Evolutionary conservation across 1,284 basidiomycete species (phyloP).

Genomic region (Vanrija humicola): DNA sequence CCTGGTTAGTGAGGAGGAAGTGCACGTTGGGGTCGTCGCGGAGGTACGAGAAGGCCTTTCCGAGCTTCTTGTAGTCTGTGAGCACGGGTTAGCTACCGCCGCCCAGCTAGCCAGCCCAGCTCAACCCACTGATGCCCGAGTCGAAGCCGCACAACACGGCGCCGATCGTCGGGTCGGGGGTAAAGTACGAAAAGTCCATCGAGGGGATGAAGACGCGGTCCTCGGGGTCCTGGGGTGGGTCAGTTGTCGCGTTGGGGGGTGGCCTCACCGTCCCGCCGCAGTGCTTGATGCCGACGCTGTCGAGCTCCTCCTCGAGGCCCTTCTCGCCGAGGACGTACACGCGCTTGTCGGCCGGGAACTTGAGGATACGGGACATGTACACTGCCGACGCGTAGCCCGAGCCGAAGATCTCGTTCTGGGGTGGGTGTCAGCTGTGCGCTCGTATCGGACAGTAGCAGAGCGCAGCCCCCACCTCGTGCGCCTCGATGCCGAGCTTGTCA

Average conservation of each 20-base stretch:
- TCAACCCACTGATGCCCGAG: conserved; percentile 41
- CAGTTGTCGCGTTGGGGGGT: too few species aligned
- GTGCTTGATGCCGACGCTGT: conserved; percentile 71
- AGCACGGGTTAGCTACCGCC: conserved; percentile 1
- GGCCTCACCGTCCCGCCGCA: conserved; percentile 85
- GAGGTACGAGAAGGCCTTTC: conserved; percentile 89
- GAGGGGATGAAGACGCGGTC: conserved; percentile 74
- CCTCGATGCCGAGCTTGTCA: conserved; percentile 79
- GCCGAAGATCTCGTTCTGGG: conserved; percentile 88
- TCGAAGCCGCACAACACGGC: conserved; percentile 88
- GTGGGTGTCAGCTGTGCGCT: too few species aligned
- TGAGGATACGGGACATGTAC: conserved; percentile 83
- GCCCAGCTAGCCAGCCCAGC: too few species aligned
- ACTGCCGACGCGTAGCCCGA: conserved; percentile 92
- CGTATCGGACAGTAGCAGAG: too few species aligned
- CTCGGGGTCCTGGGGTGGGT: conserved; percentile 74
- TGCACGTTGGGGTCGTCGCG: conserved; percentile 69
- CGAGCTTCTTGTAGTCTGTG: conserved; percentile 83
- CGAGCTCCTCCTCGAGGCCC: conserved; percentile 89
- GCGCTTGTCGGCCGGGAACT: conserved; percentile 84
- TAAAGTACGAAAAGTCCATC: conserved; percentile 64
- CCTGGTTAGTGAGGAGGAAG: conserved; percentile 91
- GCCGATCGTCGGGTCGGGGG: conserved; percentile 71
- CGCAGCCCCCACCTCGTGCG: conserved; percentile 63
- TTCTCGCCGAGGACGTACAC: conserved; percentile 93